Evolutionary conservation across 2,329 filamentous ascomycete species (phyloP).

Genomic region (Taxawa tesnikishii): DNA sequence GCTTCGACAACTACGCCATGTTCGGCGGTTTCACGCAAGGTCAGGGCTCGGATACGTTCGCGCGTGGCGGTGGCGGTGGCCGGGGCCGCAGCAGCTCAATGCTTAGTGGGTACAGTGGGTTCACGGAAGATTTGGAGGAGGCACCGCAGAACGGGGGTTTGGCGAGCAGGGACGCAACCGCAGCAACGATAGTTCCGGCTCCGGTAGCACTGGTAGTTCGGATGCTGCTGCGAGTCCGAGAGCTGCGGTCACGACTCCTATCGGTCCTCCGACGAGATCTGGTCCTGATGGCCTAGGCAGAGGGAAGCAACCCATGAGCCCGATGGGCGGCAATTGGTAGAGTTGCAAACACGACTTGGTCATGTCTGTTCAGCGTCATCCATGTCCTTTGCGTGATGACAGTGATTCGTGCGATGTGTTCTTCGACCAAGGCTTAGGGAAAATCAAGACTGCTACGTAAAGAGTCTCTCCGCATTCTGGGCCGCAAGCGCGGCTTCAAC

Average conservation of each 20-base stretch:
- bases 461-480: no score
- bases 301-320: background rate
- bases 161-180: slow-evolving; percentile 7
- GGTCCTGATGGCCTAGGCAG: background rate
- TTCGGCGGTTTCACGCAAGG: slow-evolving; percentile 8
- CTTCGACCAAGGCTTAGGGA: no score
- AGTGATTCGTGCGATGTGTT: no score
- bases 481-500: no score
- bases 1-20: slow-evolving; percentile 10
- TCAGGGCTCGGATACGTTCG: background rate
- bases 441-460: no score
- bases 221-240: background rate
- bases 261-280: background rate
- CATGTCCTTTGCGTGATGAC: no score
- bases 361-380: no score
- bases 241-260: background rate
- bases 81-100: slow-evolving; percentile 39
- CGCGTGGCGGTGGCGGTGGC: slow-evolving; percentile 16
- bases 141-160: slow-evolving; percentile 5
- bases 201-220: slow-evolving; percentile 1
- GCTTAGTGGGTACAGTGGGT: slow-evolving; percentile 38
- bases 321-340: background rate
- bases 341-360: background rate
- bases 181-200: no score
- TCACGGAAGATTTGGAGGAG: slow-evolving; percentile 22